Evolutionary conservation across 2,329 filamentous ascomycete species (phyloP).

Genomic region (Berkeleyomyces rouxiae): DNA sequence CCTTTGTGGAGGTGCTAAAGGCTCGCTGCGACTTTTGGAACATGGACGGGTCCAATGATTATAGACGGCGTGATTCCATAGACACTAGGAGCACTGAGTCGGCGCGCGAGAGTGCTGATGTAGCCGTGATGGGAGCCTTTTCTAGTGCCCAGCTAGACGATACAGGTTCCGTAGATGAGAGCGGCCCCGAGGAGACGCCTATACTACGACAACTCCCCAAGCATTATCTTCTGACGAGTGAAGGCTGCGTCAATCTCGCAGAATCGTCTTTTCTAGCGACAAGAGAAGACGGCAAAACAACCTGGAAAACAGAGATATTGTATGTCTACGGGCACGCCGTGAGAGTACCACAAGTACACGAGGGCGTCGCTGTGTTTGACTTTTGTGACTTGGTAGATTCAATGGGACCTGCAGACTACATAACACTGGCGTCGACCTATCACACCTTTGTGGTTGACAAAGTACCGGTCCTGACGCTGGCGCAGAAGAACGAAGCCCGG

Average conservation of each 20-base stretch:
- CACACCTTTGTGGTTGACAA: conserved; percentile 61
- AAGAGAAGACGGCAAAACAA: conserved; percentile 13
- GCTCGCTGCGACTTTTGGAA: conserved; percentile 71
- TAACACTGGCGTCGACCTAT: conserved; percentile 62
- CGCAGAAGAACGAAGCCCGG: conserved; percentile 65
- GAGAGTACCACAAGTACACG: conserved; percentile 37
- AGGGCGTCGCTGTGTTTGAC: conserved; percentile 45
- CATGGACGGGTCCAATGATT: conserved; percentile 56
- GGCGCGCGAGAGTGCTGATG: background rate
- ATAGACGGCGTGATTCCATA: conserved; percentile 4
- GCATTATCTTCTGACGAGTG: conserved; percentile 3
- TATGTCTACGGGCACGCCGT: conserved; percentile 49
- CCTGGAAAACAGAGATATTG: conserved; percentile 29
- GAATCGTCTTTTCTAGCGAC: background rate
- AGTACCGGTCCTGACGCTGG: conserved; percentile 47
- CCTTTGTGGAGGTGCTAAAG: conserved; percentile 59
- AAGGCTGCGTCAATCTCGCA: background rate
- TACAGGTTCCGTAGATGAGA: background rate
- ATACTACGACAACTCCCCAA: background rate
- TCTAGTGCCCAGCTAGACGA: background rate
- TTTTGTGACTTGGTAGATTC: conserved; percentile 51
- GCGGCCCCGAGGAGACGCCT: background rate
- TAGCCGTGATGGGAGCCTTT: background rate
- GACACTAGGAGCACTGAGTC: background rate
- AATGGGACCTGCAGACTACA: conserved; percentile 68